These are phyloP conservation scores for Casuarina equisetifolia DNA, from an alignment of 306 rosid species.

Conservation along the genomic window DNA sequence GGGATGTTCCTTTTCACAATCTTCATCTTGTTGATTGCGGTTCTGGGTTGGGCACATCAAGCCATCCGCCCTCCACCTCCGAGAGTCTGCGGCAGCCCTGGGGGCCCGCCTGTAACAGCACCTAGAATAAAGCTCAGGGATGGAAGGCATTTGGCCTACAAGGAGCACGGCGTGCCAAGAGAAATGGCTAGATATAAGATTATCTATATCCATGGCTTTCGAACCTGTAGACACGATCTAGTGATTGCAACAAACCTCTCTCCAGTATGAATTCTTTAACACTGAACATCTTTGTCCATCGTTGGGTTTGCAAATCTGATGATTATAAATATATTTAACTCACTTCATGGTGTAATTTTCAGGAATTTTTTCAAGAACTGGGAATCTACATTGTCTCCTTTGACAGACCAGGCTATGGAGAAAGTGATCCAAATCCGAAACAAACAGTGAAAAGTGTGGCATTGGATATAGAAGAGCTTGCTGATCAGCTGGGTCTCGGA, in stretches of 20 bases:
- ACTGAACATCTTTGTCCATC: not conserved
- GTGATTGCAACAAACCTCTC: conserved; percentile 16
- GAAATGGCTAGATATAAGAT: conserved; percentile 45
- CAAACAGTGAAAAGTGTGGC: conserved; percentile 36
- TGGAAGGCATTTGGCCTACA: conserved; percentile 69
- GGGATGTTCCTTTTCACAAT: too few relatives aligned
- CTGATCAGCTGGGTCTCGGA: conserved; percentile 43
- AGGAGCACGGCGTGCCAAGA: conserved; percentile 51
- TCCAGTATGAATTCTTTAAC: conserved; percentile 9
- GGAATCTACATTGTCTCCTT: conserved; percentile 43
- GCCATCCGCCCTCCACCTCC: conserved; percentile 39
- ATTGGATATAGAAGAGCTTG: conserved; percentile 49
- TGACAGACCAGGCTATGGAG: conserved; percentile 55
- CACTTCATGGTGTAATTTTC: not conserved
- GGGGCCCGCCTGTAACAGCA: conserved; percentile 55
- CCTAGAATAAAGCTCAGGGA: conserved; percentile 60
- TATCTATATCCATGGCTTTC: conserved; percentile 44
- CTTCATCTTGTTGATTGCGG: conserved; percentile 13
- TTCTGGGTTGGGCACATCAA: conserved; percentile 37
- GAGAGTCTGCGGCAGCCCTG: conserved; percentile 43
- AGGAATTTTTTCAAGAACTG: conserved; percentile 38
- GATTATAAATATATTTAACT: not conserved
- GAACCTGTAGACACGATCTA: conserved; percentile 26
- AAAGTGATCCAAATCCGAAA: conserved; percentile 45
- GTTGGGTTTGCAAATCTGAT: not conserved